A percentile compares a stretch with the other conserved stretches of the same genome.
Evolutionary conservation across 306 rosid genomes (phyloP).

Genomic region (Dryas octopetala): DNA sequence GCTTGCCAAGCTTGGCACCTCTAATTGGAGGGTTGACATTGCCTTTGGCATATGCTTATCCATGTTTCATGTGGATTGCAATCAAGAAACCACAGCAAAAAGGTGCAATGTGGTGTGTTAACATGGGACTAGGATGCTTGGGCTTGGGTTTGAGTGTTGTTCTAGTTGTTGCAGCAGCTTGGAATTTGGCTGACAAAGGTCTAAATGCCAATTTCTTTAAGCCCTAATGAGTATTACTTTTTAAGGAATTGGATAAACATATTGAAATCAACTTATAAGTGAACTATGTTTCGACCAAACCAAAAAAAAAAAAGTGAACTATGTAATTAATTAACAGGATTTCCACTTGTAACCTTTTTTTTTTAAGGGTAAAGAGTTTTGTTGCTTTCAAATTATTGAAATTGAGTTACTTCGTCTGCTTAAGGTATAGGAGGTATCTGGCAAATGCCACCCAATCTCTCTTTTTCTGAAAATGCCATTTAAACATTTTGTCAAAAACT

Average conservation of each 20-base stretch:
- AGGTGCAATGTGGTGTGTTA: conserved; percentile 38
- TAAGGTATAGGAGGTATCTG: no score
- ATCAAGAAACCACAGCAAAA: conserved; percentile 48
- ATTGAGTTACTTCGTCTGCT: no score
- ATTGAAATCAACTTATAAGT: no score
- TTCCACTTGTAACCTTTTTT: no score
- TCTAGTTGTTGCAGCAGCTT: conserved; percentile 40
- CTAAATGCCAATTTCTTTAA: conserved; percentile 58
- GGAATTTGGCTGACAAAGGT: conserved; percentile 42
- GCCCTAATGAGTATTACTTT: conserved; percentile 32
- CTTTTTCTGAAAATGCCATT: no score
- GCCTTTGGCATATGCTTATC: conserved; percentile 67
- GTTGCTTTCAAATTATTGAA: no score
- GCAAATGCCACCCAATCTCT: no score
- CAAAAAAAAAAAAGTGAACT: no score
- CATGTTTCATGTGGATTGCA: conserved; percentile 75
- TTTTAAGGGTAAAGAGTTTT: no score
- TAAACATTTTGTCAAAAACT: no score
- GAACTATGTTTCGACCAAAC: no score
- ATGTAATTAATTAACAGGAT: no score
- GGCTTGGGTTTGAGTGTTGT: conserved; percentile 47
- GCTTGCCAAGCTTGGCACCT: conserved; percentile 46
- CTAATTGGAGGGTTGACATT: conserved; percentile 55
- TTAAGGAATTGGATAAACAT: neutral
- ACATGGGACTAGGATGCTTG: conserved; percentile 46